Evolutionary conservation across 2,329 filamentous ascomycete genomes (phyloP).

Genomic region (Trichoderma afroharzianum): DNA sequence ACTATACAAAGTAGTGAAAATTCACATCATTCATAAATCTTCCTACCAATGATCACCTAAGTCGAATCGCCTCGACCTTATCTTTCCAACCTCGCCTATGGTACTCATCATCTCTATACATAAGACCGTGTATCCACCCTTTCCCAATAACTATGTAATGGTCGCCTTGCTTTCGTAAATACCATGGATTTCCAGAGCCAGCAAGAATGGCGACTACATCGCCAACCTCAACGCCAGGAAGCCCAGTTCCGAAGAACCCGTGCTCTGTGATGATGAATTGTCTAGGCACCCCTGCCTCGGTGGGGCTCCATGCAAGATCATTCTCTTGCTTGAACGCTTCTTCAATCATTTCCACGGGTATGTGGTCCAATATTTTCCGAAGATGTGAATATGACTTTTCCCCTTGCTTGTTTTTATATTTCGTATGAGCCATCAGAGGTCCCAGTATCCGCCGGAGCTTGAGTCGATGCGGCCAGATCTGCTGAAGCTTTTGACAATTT

Average conservation of each 20-base stretch:
- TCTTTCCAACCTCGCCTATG: background rate
- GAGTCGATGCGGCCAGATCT: background rate
- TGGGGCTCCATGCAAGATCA: background rate
- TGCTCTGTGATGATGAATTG: background rate
- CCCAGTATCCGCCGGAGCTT: background rate
- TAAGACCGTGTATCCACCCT: background rate
- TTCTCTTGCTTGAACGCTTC: background rate
- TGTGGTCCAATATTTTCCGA: background rate
- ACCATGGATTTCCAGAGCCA: background rate
- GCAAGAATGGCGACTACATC: background rate
- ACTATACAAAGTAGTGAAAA: no score
- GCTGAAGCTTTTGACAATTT: background rate
- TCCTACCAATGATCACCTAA: background rate
- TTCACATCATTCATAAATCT: background rate
- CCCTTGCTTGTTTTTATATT: background rate
- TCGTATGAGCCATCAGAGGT: background rate
- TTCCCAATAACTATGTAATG: background rate
- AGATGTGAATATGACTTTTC: background rate
- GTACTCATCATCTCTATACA: background rate
- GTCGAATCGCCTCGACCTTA: background rate
- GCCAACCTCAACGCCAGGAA: background rate
- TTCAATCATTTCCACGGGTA: background rate
- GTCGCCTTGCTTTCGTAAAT: background rate
- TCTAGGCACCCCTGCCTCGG: background rate
- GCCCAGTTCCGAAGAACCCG: background rate